A percentile compares a stretch with the other conserved stretches of the same genome.
phyloP scores from a whole-genome alignment of 805 yeast genomes.

The Suhomyces prunicola region DNA sequence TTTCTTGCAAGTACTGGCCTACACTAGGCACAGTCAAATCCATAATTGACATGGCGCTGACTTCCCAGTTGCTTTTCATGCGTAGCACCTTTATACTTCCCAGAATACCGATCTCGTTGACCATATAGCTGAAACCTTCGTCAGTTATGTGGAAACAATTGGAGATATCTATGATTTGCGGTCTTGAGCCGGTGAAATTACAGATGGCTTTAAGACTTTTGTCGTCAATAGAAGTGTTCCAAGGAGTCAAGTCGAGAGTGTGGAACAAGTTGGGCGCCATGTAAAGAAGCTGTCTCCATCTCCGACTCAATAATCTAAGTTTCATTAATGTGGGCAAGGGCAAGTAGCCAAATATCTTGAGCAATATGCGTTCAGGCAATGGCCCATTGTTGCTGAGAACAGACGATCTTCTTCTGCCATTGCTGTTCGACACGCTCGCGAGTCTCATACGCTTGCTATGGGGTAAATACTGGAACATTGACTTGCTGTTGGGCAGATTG shows the following conservation, averaged over 20 bases:
- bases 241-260: slow-evolving; percentile 55
- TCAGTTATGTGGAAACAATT: slow-evolving; percentile 78
- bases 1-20: slow-evolving; percentile 54
- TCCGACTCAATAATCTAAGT: slow-evolving; percentile 53
- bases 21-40: slow-evolving; percentile 66
- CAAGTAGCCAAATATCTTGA: slow-evolving; percentile 51
- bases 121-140: slow-evolving; percentile 67
- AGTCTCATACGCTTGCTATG: slow-evolving; percentile 53
- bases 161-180: slow-evolving; percentile 57
- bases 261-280: slow-evolving; percentile 53
- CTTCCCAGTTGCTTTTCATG: slow-evolving; percentile 74
- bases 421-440: slow-evolving; percentile 39
- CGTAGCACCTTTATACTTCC: slow-evolving; percentile 54
- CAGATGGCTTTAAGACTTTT: slow-evolving; percentile 54
- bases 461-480: slow-evolving; percentile 51
- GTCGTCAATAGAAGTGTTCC: slow-evolving; percentile 62
- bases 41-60: slow-evolving; percentile 79
- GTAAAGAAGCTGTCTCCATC: slow-evolving; percentile 66
- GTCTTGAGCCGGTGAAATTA: slow-evolving; percentile 69
- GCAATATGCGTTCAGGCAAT: slow-evolving; percentile 57
- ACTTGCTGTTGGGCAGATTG: slow-evolving; percentile 10
- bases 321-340: slow-evolving; percentile 61
- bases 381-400: slow-evolving; percentile 51
- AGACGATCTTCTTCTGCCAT: slow-evolving; percentile 52
- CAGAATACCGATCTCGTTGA: slow-evolving; percentile 65